These are phyloP conservation scores for Lathyrus aphaca DNA, from an alignment of 306 rosid species.

Conservation along the genomic window DNA sequence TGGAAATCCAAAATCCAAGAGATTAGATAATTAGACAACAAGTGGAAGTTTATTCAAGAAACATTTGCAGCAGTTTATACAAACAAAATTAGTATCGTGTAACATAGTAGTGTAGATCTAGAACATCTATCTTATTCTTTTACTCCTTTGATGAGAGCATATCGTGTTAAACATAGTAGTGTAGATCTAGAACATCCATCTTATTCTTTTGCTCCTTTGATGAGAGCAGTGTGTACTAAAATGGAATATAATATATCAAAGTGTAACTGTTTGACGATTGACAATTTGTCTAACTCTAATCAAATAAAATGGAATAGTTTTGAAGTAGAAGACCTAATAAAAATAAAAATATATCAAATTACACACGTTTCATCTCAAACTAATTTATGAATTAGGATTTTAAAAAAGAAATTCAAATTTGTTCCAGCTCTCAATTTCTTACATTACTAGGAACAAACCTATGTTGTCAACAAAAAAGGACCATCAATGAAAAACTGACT, in stretches of 20 bases:
- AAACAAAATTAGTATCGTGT: background rate
- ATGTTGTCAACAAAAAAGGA: background rate
- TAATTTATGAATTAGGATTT: background rate
- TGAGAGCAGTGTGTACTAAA: background rate
- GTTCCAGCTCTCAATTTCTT: background rate
- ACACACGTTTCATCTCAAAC: background rate
- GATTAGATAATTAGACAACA: slow-evolving; percentile 3
- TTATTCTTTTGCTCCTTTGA: background rate
- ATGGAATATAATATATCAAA: background rate
- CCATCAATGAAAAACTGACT: background rate
- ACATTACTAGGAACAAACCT: background rate
- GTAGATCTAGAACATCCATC: slow-evolving; percentile 9
- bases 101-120: slow-evolving; percentile 11
- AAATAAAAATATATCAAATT: background rate
- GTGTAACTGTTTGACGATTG: background rate
- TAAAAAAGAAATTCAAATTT: background rate
- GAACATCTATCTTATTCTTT: background rate
- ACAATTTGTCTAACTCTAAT: background rate
- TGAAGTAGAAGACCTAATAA: background rate
- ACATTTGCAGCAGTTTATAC: background rate
- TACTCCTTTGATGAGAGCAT: background rate
- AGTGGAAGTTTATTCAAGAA: slow-evolving; percentile 16
- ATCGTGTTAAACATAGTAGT: background rate
- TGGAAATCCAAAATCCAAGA: slow-evolving; percentile 35
- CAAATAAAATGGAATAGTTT: slow-evolving; percentile 1